phyloP scores from a whole-genome alignment of 106 monocot genomes.

The Ottelia alismoides region DNA sequence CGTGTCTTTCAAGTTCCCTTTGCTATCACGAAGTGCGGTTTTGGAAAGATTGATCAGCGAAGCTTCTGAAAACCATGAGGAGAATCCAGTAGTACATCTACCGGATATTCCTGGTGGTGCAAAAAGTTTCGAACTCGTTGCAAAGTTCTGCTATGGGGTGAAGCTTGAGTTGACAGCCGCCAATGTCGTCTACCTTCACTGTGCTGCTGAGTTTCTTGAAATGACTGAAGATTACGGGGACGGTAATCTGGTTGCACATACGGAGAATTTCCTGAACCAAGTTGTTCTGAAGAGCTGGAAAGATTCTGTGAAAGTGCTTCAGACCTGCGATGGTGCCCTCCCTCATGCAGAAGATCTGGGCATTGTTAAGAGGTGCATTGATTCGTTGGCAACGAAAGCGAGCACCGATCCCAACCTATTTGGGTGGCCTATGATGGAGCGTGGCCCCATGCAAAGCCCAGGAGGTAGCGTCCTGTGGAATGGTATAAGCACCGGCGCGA shows the following conservation, averaged over 20 bases:
- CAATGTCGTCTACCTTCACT: constrained; percentile 25
- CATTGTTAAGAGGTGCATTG: constrained; percentile 23
- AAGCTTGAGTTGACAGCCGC: constrained; percentile 23
- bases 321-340: constrained; percentile 21
- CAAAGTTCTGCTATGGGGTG: constrained; percentile 38
- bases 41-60: constrained; percentile 23
- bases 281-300: constrained; percentile 37
- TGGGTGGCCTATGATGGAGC: constrained; percentile 46
- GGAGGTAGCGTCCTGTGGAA: constrained; percentile 64
- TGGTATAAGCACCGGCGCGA: constrained; percentile 50
- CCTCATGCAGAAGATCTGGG: constrained; percentile 17
- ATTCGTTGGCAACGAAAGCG: constrained; percentile 28
- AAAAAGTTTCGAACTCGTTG: constrained; percentile 30
- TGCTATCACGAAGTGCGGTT: constrained; percentile 24
- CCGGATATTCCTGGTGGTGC: constrained; percentile 32
- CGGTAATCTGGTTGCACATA: constrained; percentile 18
- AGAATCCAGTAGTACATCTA: constrained; percentile 6
- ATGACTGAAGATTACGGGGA: constrained; percentile 46
- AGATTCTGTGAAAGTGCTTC: constrained; percentile 33
- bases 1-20: constrained; percentile 29
- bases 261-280: constrained; percentile 25
- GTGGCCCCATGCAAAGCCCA: constrained; percentile 44
- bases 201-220: constrained; percentile 34
- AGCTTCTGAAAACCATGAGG: constrained; percentile 3
- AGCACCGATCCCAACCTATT: constrained; percentile 44